Base-by-base conservation (phyloP, 331 rosid species). In the Phaseolus coccineus region DNA sequence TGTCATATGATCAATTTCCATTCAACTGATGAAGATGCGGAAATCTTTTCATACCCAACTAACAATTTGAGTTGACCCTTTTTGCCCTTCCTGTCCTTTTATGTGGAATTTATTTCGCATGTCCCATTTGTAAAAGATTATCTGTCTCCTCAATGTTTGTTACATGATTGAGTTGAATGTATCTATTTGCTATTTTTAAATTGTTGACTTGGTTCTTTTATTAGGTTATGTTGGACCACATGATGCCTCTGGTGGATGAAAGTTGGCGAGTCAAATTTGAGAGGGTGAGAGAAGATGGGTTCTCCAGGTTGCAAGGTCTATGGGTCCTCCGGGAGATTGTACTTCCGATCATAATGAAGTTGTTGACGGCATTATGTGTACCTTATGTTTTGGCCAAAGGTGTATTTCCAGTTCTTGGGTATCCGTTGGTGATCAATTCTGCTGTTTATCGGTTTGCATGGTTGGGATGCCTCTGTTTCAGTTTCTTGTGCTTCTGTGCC, bases 361-460 rank as follows among this genome's bases (percentile, higher is more conserved):
- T 96, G 70, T 80, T 96, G 90, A 96, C 99, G 14, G 98, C 98
- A 31, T 79, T 96, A 37, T 96, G 99, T 3, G 97, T 96, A 11
- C 98, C 99, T 0, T 96, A 96, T 4, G 99, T 93, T 42, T 83
- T 96, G 61, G 94, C 99, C 76, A 87, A 93, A 88, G 99, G 99
- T 24, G 88, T 96, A 66, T 96, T 96, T 78, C 99, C 99, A 0
- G 97, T 81, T 64, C 88, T 96, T 3, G 99, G 99, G 33, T 96
- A 96, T 87, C 99, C 99, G 3, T 85, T 96, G 84, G 90, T 93
- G 25, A 91, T 96, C 53, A 96, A 96, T 78, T 96, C 99, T 16
- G 99, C 99, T 19, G 99, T 96, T 31, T 96, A 96, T 47, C 91
- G 99, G 56, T 96, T 91, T 80, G 99, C 99, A 81, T 96, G 99